phyloP scores from a whole-genome alignment of 805 yeast species.

The Middelhovenomyces tepae region DNA sequence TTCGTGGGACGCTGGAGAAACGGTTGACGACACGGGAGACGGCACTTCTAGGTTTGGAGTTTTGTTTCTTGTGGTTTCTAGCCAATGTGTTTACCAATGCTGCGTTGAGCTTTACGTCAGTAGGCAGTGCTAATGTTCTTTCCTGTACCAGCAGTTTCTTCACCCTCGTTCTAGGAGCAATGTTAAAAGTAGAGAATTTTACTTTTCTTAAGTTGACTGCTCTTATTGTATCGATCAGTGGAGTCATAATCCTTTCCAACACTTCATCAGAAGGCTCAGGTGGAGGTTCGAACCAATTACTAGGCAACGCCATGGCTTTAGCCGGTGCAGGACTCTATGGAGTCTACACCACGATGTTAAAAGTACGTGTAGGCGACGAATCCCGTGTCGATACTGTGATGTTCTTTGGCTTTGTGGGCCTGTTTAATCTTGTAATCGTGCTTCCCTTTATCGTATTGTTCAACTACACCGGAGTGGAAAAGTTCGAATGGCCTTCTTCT shows the following conservation, averaged over 20 bases:
- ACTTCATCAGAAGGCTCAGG: neutral
- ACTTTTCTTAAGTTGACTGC: slow-evolving; percentile 60
- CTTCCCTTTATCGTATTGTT: slow-evolving; percentile 78
- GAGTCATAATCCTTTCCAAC: slow-evolving; percentile 71
- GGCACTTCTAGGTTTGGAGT: slow-evolving; percentile 63
- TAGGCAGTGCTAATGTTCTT: slow-evolving; percentile 87
- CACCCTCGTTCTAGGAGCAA: slow-evolving; percentile 73
- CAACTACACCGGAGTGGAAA: slow-evolving; percentile 56
- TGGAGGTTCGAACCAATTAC: slow-evolving; percentile 30
- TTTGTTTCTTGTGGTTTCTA: slow-evolving; percentile 80
- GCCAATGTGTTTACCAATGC: slow-evolving; percentile 89
- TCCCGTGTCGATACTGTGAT: slow-evolving; percentile 71
- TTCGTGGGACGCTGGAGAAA: too few relatives aligned
- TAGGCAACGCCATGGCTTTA: slow-evolving; percentile 76
- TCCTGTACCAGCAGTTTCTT: slow-evolving; percentile 91
- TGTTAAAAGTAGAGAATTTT: slow-evolving; percentile 62
- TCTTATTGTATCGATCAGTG: slow-evolving; percentile 60
- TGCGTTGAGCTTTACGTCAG: slow-evolving; percentile 78
- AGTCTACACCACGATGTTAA: slow-evolving; percentile 75
- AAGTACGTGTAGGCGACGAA: slow-evolving; percentile 64
- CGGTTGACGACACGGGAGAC: slow-evolving; percentile 45
- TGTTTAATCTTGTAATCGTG: slow-evolving; percentile 59
- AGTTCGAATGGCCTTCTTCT: slow-evolving; percentile 59
- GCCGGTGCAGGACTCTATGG: slow-evolving; percentile 88
- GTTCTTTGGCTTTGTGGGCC: slow-evolving; percentile 92